Conservation (phyloP, 768 basidiomycete species). For the Dentipellis fragilis region DNA sequence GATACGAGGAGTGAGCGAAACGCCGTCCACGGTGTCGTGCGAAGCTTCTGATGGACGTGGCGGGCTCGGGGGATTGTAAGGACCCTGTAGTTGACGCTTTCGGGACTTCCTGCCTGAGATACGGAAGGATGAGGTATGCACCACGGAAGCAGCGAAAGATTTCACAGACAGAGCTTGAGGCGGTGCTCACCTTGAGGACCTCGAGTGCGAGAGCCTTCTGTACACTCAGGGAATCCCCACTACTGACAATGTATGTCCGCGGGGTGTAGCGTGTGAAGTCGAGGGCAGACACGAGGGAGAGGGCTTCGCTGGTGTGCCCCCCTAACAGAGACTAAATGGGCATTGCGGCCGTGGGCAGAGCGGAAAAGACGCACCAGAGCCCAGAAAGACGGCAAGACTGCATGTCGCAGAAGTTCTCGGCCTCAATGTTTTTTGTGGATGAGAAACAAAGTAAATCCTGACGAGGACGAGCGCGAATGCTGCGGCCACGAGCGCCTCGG, state of each 20-base stretch:
- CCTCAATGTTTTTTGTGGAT: conserved; percentile 12
- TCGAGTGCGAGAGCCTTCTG: conserved; percentile 66
- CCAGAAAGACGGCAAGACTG: conserved; percentile 76
- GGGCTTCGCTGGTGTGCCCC: conserved; percentile 87
- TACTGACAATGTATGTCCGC: conserved; percentile 72
- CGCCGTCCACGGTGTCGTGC: conserved; percentile 61
- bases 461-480: background rate
- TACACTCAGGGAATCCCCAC: conserved; percentile 73
- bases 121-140: background rate
- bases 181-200: conserved; percentile 19
- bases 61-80: conserved; percentile 80
- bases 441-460: conserved; percentile 15
- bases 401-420: conserved; percentile 21
- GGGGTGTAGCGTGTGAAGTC: conserved; percentile 68
- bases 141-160: background rate
- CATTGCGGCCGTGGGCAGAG: background rate
- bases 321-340: conserved; percentile 36
- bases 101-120: background rate
- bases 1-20: conserved; percentile 50
- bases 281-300: conserved; percentile 61
- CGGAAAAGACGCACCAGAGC: conserved; percentile 58
- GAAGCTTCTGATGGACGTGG: conserved; percentile 69
- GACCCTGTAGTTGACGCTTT: conserved; percentile 31
- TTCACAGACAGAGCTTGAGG: conserved; percentile 13
- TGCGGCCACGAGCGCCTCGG: background rate